Evolutionary conservation across 2,329 filamentous ascomycete species (phyloP), one percentile per base, ranked within the genome.

Genomic region (Xylariaceae sp.): DNA sequence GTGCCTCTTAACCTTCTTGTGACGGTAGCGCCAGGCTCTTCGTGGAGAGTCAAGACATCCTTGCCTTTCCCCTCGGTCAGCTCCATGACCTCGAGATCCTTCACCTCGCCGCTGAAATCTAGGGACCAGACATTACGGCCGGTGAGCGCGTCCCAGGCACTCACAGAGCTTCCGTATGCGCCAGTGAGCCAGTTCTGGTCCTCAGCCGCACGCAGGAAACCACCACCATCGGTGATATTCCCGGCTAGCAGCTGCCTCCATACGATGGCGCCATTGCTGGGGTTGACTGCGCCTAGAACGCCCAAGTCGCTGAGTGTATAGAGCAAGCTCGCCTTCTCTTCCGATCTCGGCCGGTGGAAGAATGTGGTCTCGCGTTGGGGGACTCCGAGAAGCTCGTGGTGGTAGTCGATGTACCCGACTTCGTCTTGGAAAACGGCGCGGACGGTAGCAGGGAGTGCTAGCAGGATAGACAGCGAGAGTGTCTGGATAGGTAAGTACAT

Each of bases 331-430:
- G 89, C 89, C 62, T 86, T 88, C 47, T 90, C 89, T 51, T 82
- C 78, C 47, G 78, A 74, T 55, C 84, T 76, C 27, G 92, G 90
- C 52, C 82, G 83, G 67, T 96, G 88, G 77, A 97, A 97, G 74
- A 97, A 94, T 52, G 90, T 96, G 45, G 87, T 85, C 47, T 86
- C 78, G 60, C 78, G 71, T 60, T 84, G 83, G 38, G 92, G 88
- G 26, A 86, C 67, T 56, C 92, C 92, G 56, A 98, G 70, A 34
- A 97, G 81, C 50, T 86, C 79, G 68, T 94, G 81, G 66, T 97
- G 90, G 68, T 88, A 97, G 66, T 98, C 92, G 61, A 94, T 78
- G 54, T 87, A 76, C 68, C 82, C 89, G 51, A 94, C 88, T 64
- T 98, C 90, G 59, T 98, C 92, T 52, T 77, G 73, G 68, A 88